Percentiles rank a stretch among this genome's conserved stretches.
phyloP scores from a whole-genome alignment of 345 rosid species.

The Euphorbia lathyris region DNA sequence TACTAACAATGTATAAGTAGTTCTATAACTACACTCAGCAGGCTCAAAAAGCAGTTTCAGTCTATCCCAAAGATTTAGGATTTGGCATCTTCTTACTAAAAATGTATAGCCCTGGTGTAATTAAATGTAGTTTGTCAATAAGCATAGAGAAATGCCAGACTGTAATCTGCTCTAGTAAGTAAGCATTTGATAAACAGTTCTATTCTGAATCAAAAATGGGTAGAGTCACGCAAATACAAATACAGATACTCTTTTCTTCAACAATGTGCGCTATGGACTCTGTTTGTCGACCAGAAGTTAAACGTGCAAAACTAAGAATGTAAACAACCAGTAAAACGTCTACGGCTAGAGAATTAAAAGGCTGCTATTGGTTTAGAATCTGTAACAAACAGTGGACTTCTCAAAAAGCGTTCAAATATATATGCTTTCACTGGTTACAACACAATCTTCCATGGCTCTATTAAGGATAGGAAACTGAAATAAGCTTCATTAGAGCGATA shows the following conservation, averaged over 20 bases:
- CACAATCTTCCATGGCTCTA: no score
- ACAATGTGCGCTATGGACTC: not conserved
- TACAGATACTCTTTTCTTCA: not conserved
- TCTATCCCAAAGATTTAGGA: not conserved
- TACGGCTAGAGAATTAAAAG: not conserved
- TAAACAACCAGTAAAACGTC: not conserved
- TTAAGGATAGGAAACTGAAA: no score
- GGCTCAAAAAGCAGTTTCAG: not conserved
- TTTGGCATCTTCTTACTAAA: not conserved
- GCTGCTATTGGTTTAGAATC: no score
- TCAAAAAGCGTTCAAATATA: not conserved
- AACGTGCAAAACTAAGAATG: not conserved
- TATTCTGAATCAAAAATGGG: not conserved
- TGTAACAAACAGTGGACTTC: not conserved
- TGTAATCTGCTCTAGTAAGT: not conserved
- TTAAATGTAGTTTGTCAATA: not conserved
- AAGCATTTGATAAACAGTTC: not conserved
- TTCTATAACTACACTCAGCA: not conserved
- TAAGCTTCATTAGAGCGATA: no score
- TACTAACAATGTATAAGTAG: no score
- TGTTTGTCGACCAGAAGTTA: not conserved
- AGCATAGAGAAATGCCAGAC: not conserved
- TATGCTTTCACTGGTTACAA: not conserved
- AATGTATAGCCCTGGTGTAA: not conserved
- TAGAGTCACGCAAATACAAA: not conserved